Base-by-base conservation (phyloP, 805 yeast genomes). In the Candida multigemmis region DNA sequence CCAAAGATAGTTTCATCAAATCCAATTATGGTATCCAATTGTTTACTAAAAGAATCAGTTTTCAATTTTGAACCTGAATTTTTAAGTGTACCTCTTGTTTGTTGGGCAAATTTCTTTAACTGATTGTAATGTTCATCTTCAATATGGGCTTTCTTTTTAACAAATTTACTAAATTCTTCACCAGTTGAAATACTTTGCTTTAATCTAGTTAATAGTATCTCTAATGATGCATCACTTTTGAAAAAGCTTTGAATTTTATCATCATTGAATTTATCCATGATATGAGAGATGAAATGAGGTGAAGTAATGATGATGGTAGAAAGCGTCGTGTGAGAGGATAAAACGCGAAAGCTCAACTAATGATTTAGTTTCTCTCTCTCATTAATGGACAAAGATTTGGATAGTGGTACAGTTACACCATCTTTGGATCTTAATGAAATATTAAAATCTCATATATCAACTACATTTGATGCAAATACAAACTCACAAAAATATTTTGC, bases 61-160 rank as follows among this genome's bases (percentile, higher is more conserved):
- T 76, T 71, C 29, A 76, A 48, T 25, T 56, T 56, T 3, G n/a
- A 23, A 2, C 51, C 47, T 2, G 47, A 41, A 22, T 63, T 57
- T 42, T 67, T 70, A 41, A 77, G 44, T 5, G 61, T 36, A 6
- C 66, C 63, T 16, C 71, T 55, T 11, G 75, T 65, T 29, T 76
- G 68, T 14, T 68, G 59, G 2, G 83, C 71, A 17, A 78, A 73
- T 53, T 86, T 83, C 41, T 74, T 74, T 37, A 84, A 54, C 42
- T 84, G 94, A 30, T 68, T 67, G 22, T 73, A 72, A 48, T 84
- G 82, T 32, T 80, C 93, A 38, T 78, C 82, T 50, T 85, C 96
- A 27, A 78, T 66, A 18, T 70, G 57, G 16, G 85, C 85, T 42
- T 82, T 79, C 53, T 78, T 82, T 48, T 79, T 80, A 30, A 89